phyloP scores from a whole-genome alignment of 2,329 filamentous ascomycete genomes.

The Thielaviopsis populi region DNA sequence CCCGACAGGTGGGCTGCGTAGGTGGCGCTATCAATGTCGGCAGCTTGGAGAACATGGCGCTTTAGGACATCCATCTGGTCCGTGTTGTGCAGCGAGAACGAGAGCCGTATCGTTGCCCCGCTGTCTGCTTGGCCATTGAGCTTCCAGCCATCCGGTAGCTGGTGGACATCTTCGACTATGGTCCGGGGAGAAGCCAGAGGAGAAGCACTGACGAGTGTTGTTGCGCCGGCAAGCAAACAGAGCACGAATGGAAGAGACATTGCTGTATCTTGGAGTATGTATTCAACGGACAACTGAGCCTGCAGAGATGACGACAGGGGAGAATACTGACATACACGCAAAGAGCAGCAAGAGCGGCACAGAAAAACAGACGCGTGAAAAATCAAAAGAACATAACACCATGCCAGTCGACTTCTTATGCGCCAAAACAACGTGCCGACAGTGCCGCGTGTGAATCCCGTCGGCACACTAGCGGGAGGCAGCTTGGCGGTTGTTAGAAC shows the following conservation, averaged over 20 bases:
- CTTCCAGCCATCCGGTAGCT: constrained; percentile 16
- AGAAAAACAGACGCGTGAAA: not conserved
- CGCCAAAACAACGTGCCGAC: not conserved
- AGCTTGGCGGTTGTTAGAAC: constrained; percentile 2
- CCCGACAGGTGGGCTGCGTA: constrained; percentile 31
- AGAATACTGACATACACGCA: not conserved
- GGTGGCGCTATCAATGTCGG: constrained; percentile 30
- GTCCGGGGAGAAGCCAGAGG: constrained; percentile 6
- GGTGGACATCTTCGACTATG: constrained; percentile 14
- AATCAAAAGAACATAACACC: not conserved
- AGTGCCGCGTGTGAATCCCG: not conserved
- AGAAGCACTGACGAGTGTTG: constrained; percentile 4
- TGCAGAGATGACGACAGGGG: not conserved
- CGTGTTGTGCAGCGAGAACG: constrained; percentile 16
- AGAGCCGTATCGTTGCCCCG: constrained; percentile 11
- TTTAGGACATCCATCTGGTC: constrained; percentile 15
- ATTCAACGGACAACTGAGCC: not conserved
- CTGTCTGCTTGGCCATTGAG: constrained; percentile 7
- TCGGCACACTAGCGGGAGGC: constrained; percentile 1
- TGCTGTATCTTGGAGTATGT: not conserved
- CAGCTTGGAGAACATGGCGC: constrained; percentile 19
- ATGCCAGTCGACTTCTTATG: not conserved
- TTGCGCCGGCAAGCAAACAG: constrained; percentile 10
- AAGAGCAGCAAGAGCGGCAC: not conserved
- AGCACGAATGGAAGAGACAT: constrained; percentile 14